Conservation (phyloP, 2,329 filamentous ascomycete species). For the Coleophoma crateriformis region DNA sequence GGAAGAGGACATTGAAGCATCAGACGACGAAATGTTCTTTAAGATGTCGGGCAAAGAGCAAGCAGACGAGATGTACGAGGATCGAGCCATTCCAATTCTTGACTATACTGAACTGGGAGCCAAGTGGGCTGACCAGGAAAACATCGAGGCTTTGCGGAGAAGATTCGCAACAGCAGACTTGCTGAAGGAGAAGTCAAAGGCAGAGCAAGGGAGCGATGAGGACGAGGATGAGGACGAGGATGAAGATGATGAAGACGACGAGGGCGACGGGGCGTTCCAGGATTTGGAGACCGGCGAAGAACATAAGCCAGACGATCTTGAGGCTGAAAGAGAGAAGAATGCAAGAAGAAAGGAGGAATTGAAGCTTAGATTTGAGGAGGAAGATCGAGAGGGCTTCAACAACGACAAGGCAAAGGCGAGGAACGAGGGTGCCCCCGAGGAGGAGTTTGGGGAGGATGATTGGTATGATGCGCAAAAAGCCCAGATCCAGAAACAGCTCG, state of each 20-base stretch:
- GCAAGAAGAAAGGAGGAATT: conserved; percentile 91
- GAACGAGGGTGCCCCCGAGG: conserved; percentile 62
- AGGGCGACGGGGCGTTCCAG: conserved; percentile 78
- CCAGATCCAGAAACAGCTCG: conserved; percentile 86
- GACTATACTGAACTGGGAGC: conserved; percentile 76
- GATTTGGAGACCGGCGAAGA: conserved; percentile 77
- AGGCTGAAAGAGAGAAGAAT: conserved; percentile 85
- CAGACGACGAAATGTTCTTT: conserved; percentile 57
- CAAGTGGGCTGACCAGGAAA: conserved; percentile 80
- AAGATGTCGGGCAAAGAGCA: conserved; percentile 57
- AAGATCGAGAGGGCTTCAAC: conserved; percentile 92
- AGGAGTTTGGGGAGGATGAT: conserved; percentile 91
- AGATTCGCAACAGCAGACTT: conserved; percentile 71
- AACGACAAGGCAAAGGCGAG: conserved; percentile 80
- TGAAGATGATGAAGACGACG: conserved; percentile 50
- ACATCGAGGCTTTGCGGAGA: conserved; percentile 66
- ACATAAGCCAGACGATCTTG: conserved; percentile 50
- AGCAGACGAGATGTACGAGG: conserved; percentile 67
- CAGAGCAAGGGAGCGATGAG: conserved; percentile 36
- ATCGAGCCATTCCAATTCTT: conserved; percentile 71
- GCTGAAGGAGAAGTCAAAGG: conserved; percentile 46
- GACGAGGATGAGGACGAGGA: conserved; percentile 39
- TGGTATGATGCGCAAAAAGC: conserved; percentile 99
- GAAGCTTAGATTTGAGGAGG: conserved; percentile 90
- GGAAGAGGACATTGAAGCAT: conserved; percentile 53